Base-by-base conservation (phyloP, 208 protist genomes). In the Leishmania gerbilli region DNA sequence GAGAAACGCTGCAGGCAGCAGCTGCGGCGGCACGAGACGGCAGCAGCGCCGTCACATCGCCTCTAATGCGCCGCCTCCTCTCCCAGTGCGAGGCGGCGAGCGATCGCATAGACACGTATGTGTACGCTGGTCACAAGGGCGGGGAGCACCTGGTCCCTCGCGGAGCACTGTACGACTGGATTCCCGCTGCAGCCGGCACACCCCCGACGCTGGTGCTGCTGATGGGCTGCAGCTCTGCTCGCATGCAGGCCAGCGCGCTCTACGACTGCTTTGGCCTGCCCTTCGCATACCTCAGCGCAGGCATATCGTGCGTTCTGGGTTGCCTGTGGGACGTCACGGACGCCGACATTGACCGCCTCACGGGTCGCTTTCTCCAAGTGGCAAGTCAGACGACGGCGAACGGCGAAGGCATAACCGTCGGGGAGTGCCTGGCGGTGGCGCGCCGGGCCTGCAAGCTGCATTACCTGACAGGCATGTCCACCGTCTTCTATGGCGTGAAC, bases 151-250 rank as follows among this genome's bases (percentile, higher is more conserved):
- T 92, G 68, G 31, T 94, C 5, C 49, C 88, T 27, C 82, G 88
- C 24, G 72, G 19, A 42, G 62, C 81, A 17, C 79, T 96, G 56
- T 92, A 90, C 81, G 89, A 93, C 55, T 87, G 89, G 56, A 67
- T 93, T 17, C 87, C 91, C 58, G 53, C 79, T 37, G 17, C 51
- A 11, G 15, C n/a, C 1, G 62, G 55, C 24, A 31, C 55, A 15
- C 42, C 53, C 15, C 17, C 82, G 31, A 53, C 81, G 34, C 75
- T 86, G 13, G 86, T 93, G 34, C 78, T 94, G 64, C 85, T 97
- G 34, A 95, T 97, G 92, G 91, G 94, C n/a, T 97, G 94, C 88
- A 92, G 92, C 82, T 93, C 90, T 37, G 94, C 94, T 1, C 84
- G 85, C 37, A 83, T 94, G 77, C 60, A 84, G 0, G 82, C 83